Evolutionary conservation across 805 yeast species (phyloP), one percentile per base, ranked within the genome.

Genomic region (Barnettozyma pratensis): DNA sequence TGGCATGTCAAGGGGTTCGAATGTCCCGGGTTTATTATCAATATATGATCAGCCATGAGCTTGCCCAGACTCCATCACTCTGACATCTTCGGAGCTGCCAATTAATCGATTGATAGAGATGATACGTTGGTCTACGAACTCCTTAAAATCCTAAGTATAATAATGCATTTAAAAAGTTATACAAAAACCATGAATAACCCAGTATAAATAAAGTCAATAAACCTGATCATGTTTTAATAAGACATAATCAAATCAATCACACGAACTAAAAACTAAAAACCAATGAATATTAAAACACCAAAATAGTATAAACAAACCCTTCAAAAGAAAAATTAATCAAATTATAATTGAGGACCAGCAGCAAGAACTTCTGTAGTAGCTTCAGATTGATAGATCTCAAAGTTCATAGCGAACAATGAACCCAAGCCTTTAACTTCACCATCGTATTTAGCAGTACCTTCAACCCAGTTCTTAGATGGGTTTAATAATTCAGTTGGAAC

Each of bases 401-500:
- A 92, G 79, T 92, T 92, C 68, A 87, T 90, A 63, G 78, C 78
- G 65, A 92, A 92, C 73, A 87, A 75, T 45, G 70, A 67, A 38
- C 90, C 97, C 66, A 92, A 82, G 51, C 77, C 75, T 50, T 68
- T 67, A 53, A 83, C 85, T 66, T 85, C 86, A 37, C 57, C 55
- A 40, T 60, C 61, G 68, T 80, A 83, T 57, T 77, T 78, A 12
- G 62, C 75, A 45, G 65, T 58, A 49, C 86, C 85, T 52, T 73
- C 79, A 53, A 76, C 72, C 96, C 96, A 89, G 56, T 84, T 80
- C 59, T 74, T 81, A 51, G 90, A 75, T 54, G 99, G 99, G 72
- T 92, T 90, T 65, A 92, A 79, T 54, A 92, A 68, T 64, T 85
- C 91, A 26, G 75, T 46, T 56, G 99, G 98, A 52, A 92, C 98